Base-by-base conservation (phyloP, 2,329 filamentous ascomycete genomes). In the Sporothrix curviconia region DNA sequence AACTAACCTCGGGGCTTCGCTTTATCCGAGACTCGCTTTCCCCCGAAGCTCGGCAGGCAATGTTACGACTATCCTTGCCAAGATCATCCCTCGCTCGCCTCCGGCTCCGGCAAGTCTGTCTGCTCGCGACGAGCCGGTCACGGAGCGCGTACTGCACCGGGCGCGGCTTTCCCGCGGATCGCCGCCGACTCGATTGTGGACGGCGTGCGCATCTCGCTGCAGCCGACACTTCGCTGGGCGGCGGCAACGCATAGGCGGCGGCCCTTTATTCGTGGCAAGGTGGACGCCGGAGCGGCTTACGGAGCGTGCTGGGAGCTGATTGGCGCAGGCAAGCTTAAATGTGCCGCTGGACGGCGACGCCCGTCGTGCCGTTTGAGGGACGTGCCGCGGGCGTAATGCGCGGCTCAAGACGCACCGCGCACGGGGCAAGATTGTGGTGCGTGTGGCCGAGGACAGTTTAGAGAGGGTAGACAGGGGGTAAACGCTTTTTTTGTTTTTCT, bases 41-140 rank as follows among this genome's bases (percentile, higher is more conserved):
- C n/a, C n/a, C n/a, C 96, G 89, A 92, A 99, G 75, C 82, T 99
- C 68, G 91, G 90, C 58, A 94, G n/a, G n/a, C 87, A 77, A 96
- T 97, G 92, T n/a, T 99, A 97, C 75, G 94, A 99, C 74, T 97
- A 97, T n/a, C 71, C 81, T 99, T 46, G 94, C 92, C 64, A 99
- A 99, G 77, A 86, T 97, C 64, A 95, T 99, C 67, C 78, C 97
- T 60, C 79, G 97, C 11, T 94, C 94, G 42, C 94, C 94, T 96
- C 90, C 71, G 92, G 92, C 64, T 89, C 89, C 63, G 94, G 94
- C 75, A 99, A 99, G 90, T 97, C 46, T 97, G 94, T 73, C 78
- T 99, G 43, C 78, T 99, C n/a, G n/a, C n/a, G n/a, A n/a, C n/a
- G n/a, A n/a, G n/a, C n/a, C n/a, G n/a, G n/a, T n/a, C n/a, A n/a